Base-by-base conservation (phyloP, 1,139 yeast species). In the Zygoascus sp. region DNA sequence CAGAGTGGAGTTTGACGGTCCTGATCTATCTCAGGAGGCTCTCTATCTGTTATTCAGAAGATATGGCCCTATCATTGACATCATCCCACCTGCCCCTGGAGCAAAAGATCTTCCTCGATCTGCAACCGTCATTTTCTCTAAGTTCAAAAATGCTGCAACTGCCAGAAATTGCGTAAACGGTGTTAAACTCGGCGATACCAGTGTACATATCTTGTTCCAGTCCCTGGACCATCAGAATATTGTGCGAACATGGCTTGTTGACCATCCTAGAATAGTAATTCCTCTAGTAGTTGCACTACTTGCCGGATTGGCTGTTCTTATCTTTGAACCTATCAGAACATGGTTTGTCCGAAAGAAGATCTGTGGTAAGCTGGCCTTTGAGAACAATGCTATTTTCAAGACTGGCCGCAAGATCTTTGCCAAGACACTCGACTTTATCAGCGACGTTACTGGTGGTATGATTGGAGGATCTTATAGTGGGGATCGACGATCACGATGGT, bases 91-190 rank as follows among this genome's bases (percentile, higher is more conserved):
- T 6, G 67, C 77, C 1, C 67, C 76, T 0, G 73, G 69, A 25
- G 66, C 77, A 0, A 73, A 75, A 19, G 77, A 72, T 37, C 53
- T 66, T 6, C 72, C 77, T 0, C 25, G 36, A 7, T 38, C 30
- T 20, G 80, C 89, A 1, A 67, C 70, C 1, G 73, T 88, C 3
- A 69, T 70, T 7, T 92, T 82, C 63, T 67, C 73, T 38, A 62
- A 72, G 5, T 65, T 76, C 16, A 72, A 85, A 50, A 79, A 89
- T 38, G 94, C 97, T 0, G 82, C 89, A 7, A 73, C 88, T 53
- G 97, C 98, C 0, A 81, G 89, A 58, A 90, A 89, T 63, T 92
- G 98, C 75, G 75, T 88, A 27, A 88, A 95, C 21, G 97, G 96
- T 37, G 70, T 57, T 40, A 46, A 45, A 5, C 50, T 57, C 79